Base-by-base conservation (phyloP, 805 yeast species). In the Hermanozyma aechmeae region DNA sequence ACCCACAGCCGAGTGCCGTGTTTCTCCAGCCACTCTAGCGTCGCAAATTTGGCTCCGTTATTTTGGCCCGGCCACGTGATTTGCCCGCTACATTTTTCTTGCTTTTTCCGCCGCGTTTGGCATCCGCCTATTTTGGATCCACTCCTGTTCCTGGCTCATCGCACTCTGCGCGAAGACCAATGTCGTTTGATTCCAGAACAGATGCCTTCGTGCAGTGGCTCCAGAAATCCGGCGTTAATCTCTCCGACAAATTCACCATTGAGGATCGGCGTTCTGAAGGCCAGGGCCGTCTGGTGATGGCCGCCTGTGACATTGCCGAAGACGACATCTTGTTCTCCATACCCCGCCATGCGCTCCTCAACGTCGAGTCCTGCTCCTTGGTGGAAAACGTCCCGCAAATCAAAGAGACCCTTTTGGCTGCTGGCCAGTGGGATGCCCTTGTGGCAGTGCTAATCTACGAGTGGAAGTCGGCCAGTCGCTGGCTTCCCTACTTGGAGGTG, bases 221-320 rank as follows among this genome's bases (percentile, higher is more conserved):
- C 16, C 17, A 24, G 16, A 24, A 25, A 1, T 24, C 41, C 6
- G 72, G 65, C 4, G 65, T 65, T 7, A 50, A 41, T 9, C 50
- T 83, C 3, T 71, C 83, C 1, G 58, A 71, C 1, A 77, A 78
- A 30, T 58, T 87, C 12, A 40, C 46, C 11, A 59, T 89, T 4
- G 63, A 58, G 3, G 95, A 89, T 52, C 60, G 72, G 22, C 58
- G 94, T 25, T 32, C 39, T 2, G 39, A 50, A 6, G 56, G 66
- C 23, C 85, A 83, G 50, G 97, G 97, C 7, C 62, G 96, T 18
- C 94, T 87, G 4, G 49, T 89, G 6, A 46, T 76, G 4, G 93
- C 96, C 2, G 32, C 39, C 0, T 69, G 69, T 22, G 76, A 74
- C 38, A 80, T 89, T 13, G 48, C 46, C 3, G 53, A 58, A 27